Base-by-base conservation (phyloP, 306 rosid genomes). In the Sicyos baderoa region DNA sequence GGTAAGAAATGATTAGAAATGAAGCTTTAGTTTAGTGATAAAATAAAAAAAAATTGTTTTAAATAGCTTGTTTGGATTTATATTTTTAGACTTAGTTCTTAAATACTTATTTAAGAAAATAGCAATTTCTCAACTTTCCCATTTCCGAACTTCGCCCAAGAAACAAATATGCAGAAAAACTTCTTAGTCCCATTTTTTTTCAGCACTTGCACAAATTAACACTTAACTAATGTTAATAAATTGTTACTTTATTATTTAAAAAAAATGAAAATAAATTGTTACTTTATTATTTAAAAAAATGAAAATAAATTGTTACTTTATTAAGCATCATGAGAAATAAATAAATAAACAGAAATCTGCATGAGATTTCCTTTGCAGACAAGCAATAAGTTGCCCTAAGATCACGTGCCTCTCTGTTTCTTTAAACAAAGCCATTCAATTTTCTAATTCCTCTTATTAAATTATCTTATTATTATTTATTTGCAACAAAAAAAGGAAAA, bases 271-370 rank as follows among this genome's bases (percentile, higher is more conserved):
- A 11, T 49, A 14, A 14, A 15, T 49, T 49, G 18, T 10, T 54
- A 12, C 40, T 56, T 56, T 13, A n/a, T 37, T 12, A 44, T 29
- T n/a, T n/a, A n/a, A n/a, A n/a, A n/a, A n/a, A n/a, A n/a, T n/a
- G n/a, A n/a, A n/a, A n/a, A n/a, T n/a, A n/a, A n/a, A n/a, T n/a
- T n/a, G n/a, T n/a, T n/a, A n/a, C n/a, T n/a, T n/a, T n/a, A n/a
- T n/a, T n/a, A n/a, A 18, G 9, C 18, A 8, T 13, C 4, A 48
- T 7, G 29, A 65, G 7, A 44, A 65, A 64, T 44, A 6, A 19
- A 66, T 7, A 66, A 66, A 66, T 11, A 23, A 47, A 47, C 16
- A 47, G 51, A 62, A 59, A 65, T 65, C 54, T 67, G 72, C 72
- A 47, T 48, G 57, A 47, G 56, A 67, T 67, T 67, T 13, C 16